phyloP scores from a whole-genome alignment of 164 flowering plant species.

The Chimonanthus salicifolius region DNA sequence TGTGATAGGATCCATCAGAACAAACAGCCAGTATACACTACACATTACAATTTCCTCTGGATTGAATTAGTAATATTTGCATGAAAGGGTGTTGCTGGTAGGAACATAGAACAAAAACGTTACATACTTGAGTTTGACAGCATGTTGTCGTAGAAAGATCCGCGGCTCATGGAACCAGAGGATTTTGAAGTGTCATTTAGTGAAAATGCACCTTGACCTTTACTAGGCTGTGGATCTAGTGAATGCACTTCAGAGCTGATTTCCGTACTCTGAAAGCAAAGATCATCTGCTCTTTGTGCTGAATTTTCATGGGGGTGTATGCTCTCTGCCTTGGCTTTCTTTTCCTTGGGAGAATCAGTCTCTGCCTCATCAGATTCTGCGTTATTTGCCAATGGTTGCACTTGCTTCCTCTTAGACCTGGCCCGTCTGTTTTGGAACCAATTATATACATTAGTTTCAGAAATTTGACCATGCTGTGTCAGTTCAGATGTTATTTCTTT shows the following conservation, averaged over 20 bases:
- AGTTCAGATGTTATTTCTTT: conserved; percentile 61
- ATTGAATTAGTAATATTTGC: neutral
- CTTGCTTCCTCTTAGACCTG: conserved; percentile 75
- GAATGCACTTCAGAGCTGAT: conserved; percentile 47
- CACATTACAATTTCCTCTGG: neutral
- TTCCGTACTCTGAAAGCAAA: conserved; percentile 59
- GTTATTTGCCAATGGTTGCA: conserved; percentile 15
- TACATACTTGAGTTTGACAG: conserved; percentile 18
- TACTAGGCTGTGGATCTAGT: conserved; percentile 32
- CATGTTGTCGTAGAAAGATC: conserved; percentile 45
- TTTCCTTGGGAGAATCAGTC: conserved; percentile 63
- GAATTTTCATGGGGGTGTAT: conserved; percentile 27
- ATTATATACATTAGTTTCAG: conserved; percentile 87
- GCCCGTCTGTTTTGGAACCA: conserved; percentile 97
- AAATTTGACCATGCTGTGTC: conserved; percentile 79
- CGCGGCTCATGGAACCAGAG: conserved; percentile 30
- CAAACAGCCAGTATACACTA: neutral
- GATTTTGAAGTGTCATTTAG: conserved; percentile 34
- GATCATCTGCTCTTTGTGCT: conserved; percentile 37
- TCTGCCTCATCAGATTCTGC: conserved; percentile 72
- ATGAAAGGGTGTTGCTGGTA: neutral
- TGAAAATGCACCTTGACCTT: conserved; percentile 33
- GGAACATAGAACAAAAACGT: neutral
- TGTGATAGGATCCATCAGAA: neutral
- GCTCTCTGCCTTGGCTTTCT: conserved; percentile 53